These are phyloP conservation scores for Lactarius quietus DNA, from an alignment of 768 basidiomycete species.

Conservation along the genomic window DNA sequence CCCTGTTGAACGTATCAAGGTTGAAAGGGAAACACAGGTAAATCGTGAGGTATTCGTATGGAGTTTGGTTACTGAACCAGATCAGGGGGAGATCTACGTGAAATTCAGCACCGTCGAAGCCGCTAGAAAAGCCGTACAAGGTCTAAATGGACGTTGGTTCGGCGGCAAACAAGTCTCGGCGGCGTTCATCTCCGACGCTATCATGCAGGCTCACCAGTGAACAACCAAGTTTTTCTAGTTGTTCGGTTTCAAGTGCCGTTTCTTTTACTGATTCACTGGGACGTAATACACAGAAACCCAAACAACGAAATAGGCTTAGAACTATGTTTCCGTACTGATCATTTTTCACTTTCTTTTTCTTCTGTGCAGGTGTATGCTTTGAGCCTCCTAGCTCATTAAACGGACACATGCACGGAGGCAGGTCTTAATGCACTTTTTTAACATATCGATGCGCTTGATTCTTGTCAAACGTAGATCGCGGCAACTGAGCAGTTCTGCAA, in stretches of 20 bases:
- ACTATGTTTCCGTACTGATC: conserved; percentile 28
- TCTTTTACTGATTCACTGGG: conserved; percentile 27
- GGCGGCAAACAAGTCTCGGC: conserved; percentile 88
- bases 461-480: conserved; percentile 24
- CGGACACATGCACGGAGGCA: conserved; percentile 26
- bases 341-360: conserved; percentile 18
- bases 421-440: conserved; percentile 25
- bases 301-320: conserved; percentile 22
- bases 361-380: conserved; percentile 26
- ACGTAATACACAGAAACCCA: conserved; percentile 21
- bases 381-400: conserved; percentile 21
- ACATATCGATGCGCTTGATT: conserved; percentile 25
- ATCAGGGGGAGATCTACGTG: conserved; percentile 94
- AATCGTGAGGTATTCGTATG: conserved; percentile 27
- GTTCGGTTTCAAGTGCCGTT: conserved; percentile 22
- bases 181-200: conserved; percentile 86
- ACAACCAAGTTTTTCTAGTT: conserved; percentile 7
- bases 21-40: conserved; percentile 93
- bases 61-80: not conserved
- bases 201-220: conserved; percentile 89
- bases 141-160: conserved; percentile 96
- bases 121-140: conserved; percentile 81
- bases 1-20: conserved; percentile 78
- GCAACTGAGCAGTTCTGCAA: conserved; percentile 18
- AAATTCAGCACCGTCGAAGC: conserved; percentile 79